Evolutionary conservation across 148 eudicot species (phyloP), one percentile per base, ranked within the genome.

Genomic region (Camellia sinensis): DNA sequence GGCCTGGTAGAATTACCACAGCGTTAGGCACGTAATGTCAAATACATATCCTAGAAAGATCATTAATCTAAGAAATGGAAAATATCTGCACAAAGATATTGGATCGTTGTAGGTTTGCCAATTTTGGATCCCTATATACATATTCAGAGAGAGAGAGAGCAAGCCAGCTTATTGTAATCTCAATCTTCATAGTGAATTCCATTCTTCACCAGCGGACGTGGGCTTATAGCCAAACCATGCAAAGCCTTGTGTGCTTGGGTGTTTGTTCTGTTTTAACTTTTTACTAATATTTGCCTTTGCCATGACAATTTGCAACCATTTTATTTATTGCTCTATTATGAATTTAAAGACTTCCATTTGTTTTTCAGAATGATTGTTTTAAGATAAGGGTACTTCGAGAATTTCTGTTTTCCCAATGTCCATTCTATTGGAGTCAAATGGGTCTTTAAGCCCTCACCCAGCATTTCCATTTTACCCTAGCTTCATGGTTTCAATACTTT

Each of bases 1-100:
- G 73, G 93, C 93, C 93, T 90, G 84, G 70, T 79, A 44, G 52
- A 63, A 46, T 82, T 64, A 19, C 46, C 74, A 19, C 45, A 78
- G 54, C 67, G 50, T 74, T 60, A 50, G 75, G 71, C 15, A 63
- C 4, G 21, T 4, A 52, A 73, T 53, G 7, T 46, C 0, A 8
- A 71, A 10, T 46, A 45, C 29, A 22, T 73, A 73, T 11, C 17
- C 62, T 15, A 22, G 43, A 73, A 73, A 53, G 7, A 22, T 73
- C 44, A 53, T 6, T 53, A 73, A 50, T 73, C 43, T 29, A 22
- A 11, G 8, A 73, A 72, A 72, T 52, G 41, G 9, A 71, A 13
- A 71, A 67, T 71, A 53, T 71, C 57, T 9, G 74, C 56, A 19
- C 45, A 17, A 10, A 71, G n/a, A 22, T 22, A 22, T 22, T 22